Evolutionary conservation across 768 basidiomycete genomes (phyloP).

Genomic region (Phaeotremella fagi): DNA sequence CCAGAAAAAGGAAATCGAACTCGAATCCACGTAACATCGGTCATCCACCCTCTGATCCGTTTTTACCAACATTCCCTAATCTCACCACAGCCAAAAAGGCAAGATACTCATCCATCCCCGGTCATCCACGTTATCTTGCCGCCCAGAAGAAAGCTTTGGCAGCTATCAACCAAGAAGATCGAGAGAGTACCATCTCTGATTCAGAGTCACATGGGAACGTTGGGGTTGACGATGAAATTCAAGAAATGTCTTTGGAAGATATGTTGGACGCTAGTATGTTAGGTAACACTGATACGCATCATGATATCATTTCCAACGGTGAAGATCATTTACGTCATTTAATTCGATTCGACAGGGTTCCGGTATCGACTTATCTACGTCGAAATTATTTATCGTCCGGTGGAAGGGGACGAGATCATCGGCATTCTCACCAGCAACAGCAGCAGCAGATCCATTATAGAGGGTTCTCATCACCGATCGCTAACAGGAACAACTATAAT

Average conservation of each 20-base stretch:
- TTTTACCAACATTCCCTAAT: conserved; percentile 8
- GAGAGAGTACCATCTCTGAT: conserved; percentile 22
- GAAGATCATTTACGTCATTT: conserved; percentile 23
- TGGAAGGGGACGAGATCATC: background rate
- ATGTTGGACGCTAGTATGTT: conserved; percentile 27
- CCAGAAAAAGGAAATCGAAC: conserved; percentile 20
- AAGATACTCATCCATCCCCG: conserved; percentile 42
- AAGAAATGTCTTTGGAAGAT: conserved; percentile 40
- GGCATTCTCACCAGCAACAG: background rate
- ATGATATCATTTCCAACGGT: conserved; percentile 3
- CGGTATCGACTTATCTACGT: conserved; percentile 26
- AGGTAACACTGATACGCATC: background rate
- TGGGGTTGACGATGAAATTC: conserved; percentile 4
- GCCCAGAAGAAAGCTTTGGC: conserved; percentile 10
- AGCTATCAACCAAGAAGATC: conserved; percentile 11
- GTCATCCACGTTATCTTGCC: conserved; percentile 36
- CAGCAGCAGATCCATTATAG: background rate
- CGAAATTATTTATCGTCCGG: conserved; percentile 13
- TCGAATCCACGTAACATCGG: no score
- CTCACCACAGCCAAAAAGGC: conserved; percentile 13
- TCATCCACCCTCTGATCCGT: conserved; percentile 26
- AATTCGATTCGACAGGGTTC: conserved; percentile 27
- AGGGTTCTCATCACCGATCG: background rate
- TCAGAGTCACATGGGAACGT: conserved; percentile 11
- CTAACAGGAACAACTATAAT: background rate